Evolutionary conservation across 2,329 filamentous ascomycete genomes (phyloP).

Genomic region (Nemania abortiva): DNA sequence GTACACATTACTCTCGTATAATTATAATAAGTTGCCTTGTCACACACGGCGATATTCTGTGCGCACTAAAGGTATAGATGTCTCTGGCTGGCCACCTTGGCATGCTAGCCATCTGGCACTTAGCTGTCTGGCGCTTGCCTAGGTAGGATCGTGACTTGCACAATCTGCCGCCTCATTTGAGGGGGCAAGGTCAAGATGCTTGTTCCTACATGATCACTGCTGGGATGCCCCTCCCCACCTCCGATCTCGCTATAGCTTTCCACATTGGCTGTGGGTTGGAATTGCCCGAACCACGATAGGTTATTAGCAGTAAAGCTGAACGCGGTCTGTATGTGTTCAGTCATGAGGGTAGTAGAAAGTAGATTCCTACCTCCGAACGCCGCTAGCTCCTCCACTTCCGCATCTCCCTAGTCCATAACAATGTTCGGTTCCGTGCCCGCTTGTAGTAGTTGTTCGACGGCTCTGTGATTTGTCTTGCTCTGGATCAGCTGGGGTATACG

Average conservation of each 20-base stretch:
- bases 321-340: constrained; percentile 3
- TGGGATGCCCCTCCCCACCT: constrained; percentile 3
- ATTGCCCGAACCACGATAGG: constrained; percentile 2
- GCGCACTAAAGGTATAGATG: neutral
- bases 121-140: neutral
- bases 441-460: constrained; percentile 1
- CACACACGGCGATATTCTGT: neutral
- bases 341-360: neutral
- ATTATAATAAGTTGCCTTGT: neutral
- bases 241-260: constrained; percentile 29
- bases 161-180: neutral
- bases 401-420: constrained; percentile 11
- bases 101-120: neutral
- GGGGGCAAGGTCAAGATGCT: neutral
- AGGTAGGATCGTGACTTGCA: neutral
- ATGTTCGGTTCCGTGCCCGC: constrained; percentile 25
- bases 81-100: neutral
- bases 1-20: neutral
- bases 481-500: constrained; percentile 15
- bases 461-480: constrained; percentile 16
- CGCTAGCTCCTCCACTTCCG: constrained; percentile 30
- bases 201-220: neutral
- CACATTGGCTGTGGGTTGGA: neutral
- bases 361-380: constrained; percentile 5
- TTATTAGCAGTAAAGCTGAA: neutral